Base-by-base conservation (phyloP, 2,329 filamentous ascomycete species). In the Ophiostoma sp. region DNA sequence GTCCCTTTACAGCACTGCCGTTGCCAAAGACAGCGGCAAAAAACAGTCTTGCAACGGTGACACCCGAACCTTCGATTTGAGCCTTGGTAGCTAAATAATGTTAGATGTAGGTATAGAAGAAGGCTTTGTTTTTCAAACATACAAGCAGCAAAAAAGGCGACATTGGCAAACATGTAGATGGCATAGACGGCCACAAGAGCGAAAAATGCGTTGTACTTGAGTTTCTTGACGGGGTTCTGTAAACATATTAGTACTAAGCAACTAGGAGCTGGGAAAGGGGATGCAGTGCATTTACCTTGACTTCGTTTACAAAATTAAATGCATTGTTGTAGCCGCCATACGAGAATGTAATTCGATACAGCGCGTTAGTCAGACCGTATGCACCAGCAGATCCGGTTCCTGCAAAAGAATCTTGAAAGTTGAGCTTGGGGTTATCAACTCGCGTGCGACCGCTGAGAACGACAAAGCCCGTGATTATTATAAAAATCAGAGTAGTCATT, bases 231-330 rank as follows among this genome's bases (percentile, higher is more conserved):
- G 0, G 87, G 87, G 72, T 88, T 83, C n/a, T 71, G 20, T 7
- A 27, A 27, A 27, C 4, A 57, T 17, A 20, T 48, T 48, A 48
- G 44, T 48, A 48, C 1, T 20, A 4, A 5, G 17, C 20, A 48
- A n/a, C 17, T 8, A 4, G 17, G 4, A 7, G 6, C 17, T 48
- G 1, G 5, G 20, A 48, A 6, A 6, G 44, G 7, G 44, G 1
- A 31, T 5, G 11, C n/a, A 10, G n/a, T 11, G 4, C 5, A 23
- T 17, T 23, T 27, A 57, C 52, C 23, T 57, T 62, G n/a, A 87
- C 81, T 76, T 89, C 86, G 71, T 87, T 87, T 35, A 86, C 84
- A 1, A 89, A 79, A 67, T 86, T 85, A 76, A 88, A 88, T 0
- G 86, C 84, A 72, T 88, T 88, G 13, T 82, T 78, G 60, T 84